Evolutionary conservation across 192 early-diverging fungal species (phyloP), one percentile per base, ranked within the genome.

Genomic region (Backusella morwellensis): DNA sequence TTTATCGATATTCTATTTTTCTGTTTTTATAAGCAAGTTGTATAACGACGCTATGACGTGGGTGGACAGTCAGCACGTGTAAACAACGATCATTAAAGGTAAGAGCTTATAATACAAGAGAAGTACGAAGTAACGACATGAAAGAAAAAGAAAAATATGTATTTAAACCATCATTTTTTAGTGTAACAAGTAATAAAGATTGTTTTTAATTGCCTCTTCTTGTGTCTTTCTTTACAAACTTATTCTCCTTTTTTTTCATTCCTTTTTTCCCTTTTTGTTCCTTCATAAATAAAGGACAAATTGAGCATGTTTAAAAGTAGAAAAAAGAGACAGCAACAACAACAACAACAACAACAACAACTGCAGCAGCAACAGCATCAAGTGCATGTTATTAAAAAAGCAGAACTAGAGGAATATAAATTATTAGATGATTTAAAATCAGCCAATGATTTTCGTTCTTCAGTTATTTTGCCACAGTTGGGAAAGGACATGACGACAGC

Each of bases 271-370:
- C 56, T 29, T 63, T 63, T 63, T 63, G 26, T 4, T 63, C 12
- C 9, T 63, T 63, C 12, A 14, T 63, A 59, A 29, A 29, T 63
- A 29, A 29, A 63, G 23, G 56, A 11, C 26, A 63, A 63, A 63
- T 63, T 4, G 21, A 63, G 8, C 12, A 74, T 74, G 73, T 74
- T 74, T 41, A 74, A 74, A 66, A 74, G 73, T 56, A 74, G 56
- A 74, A 56, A 38, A 40, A 74, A 74, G 56, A 74, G 44, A 72
- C 70, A 72, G 34, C 70, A 71, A 47, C 38, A 74, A 11, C 35
- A 66, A 40, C 68, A 70, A 70, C 35, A 19, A 32, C 52, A 74
- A 41, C 52, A 41, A 11, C 54, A 41, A 56, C 47, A 19, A 32
- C 41, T 3, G 32, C 72, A 35, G 34, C 32, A 19, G 34, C 68